Conservation (phyloP, 2,329 filamentous ascomycete species). For the Fusarium beomiforme region DNA sequence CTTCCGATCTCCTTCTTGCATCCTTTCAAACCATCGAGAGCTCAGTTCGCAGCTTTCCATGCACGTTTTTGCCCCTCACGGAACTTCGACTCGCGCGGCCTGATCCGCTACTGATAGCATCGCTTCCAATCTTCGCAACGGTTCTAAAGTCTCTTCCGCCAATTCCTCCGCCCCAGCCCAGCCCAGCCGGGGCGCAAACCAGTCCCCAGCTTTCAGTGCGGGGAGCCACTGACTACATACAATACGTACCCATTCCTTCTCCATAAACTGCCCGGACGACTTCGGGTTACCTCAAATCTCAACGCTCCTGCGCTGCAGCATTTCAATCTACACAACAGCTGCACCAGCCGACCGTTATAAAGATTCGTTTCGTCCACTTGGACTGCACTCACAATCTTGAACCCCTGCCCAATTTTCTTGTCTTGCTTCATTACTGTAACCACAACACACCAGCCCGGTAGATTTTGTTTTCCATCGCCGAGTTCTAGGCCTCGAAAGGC, state of each 20-base stretch:
- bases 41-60: constrained; percentile 8
- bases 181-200: constrained; percentile 35
- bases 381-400: constrained; percentile 3
- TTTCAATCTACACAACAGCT: constrained; percentile 21
- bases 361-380: constrained; percentile 8
- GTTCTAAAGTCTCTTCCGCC: constrained; percentile 20
- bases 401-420: background rate
- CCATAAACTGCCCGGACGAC: constrained; percentile 36
- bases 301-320: constrained; percentile 31
- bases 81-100: background rate
- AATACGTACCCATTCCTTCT: constrained; percentile 38
- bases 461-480: constrained; percentile 18
- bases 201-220: constrained; percentile 39
- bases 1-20: constrained; percentile 35
- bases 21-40: constrained; percentile 13
- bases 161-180: constrained; percentile 25
- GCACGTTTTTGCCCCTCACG: constrained; percentile 3
- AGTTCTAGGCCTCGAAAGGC: constrained; percentile 32
- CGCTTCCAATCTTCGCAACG: constrained; percentile 3
- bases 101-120: constrained; percentile 8
- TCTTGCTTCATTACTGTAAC: background rate
- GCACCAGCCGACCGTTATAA: constrained; percentile 26
- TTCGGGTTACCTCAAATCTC: constrained; percentile 27
- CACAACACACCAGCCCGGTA: constrained; percentile 8
- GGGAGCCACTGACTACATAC: constrained; percentile 41